Evolutionary conservation across 192 early-diverging fungal genomes (phyloP), one percentile per base, ranked within the genome.

Genomic region (Tieghemiomyces parasiticus): DNA sequence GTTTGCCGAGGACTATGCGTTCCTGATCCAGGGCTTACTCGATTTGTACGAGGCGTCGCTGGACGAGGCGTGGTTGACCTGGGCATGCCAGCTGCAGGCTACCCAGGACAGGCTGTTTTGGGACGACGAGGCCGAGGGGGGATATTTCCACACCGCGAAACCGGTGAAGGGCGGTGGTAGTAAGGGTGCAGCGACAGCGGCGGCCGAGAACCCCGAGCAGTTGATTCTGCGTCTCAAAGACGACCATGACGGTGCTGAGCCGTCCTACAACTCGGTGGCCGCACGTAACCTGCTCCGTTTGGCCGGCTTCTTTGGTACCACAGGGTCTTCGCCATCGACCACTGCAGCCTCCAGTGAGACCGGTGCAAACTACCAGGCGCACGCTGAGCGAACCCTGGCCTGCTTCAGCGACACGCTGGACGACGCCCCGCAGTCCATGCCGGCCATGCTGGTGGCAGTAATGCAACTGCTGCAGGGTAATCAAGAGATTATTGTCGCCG

Each of bases 181-280:
- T 14, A 59, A 58, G 22, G 76, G 81, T 12, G 58, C 78, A 24
- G 26, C 81, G 42, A 45, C 79, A 51, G 51, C 79, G 64, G 81
- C 80, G 55, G 80, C 80, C 50, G 78, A 78, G 74, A 56, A 66
- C 54, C 64, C 10, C 19, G 16, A n/a, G 8, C 35, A 42, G 24
- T 4, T 38, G 3, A 38, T 68, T 31, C 52, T 55, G 20, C 42
- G 31, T 34, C 22, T 50, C 42, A 13, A 38, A 78, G 82, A 82
- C 46, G 52, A 54, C 52, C 76, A 79, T 59, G 82, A 84, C 72
- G 80, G 80, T 13, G 80, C 82, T 0, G 82, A 84, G 60, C 82
- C 82, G 16, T 71, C 80, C 12, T 44, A 74, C 8, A 78, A 79
- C 42, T 71, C 78, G 28, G 72, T 84, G 3, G 59, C 78, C 4